These are phyloP conservation scores for Cylindricascospora bacillispora DNA, from an alignment of 1,139 yeast genomes.

Conservation along the genomic window DNA sequence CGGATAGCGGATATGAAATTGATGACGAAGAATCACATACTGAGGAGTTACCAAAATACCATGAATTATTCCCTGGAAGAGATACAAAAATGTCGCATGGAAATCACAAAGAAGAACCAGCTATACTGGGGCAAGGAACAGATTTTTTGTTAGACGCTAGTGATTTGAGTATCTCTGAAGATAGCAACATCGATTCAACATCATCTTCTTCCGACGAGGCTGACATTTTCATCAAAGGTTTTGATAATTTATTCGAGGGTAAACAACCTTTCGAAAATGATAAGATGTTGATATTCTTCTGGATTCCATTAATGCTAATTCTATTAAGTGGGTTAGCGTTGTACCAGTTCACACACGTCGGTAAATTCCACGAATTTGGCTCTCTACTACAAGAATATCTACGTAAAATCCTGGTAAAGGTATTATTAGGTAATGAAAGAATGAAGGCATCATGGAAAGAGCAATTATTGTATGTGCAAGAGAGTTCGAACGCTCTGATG, in stretches of 20 bases:
- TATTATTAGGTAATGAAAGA: constrained; percentile 60
- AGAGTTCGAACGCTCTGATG: not conserved
- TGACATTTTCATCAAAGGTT: constrained; percentile 39
- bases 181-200: constrained; percentile 7
- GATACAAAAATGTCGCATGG: constrained; percentile 1
- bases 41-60: constrained; percentile 59
- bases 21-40: not conserved
- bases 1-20: not conserved
- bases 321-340: constrained; percentile 41
- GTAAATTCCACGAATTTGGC: constrained; percentile 17
- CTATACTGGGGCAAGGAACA: not conserved
- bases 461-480: constrained; percentile 17
- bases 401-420: constrained; percentile 43
- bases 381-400: constrained; percentile 33
- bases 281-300: constrained; percentile 74
- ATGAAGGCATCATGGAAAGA: constrained; percentile 42
- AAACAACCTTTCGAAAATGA: constrained; percentile 65
- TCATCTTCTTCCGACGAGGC: constrained; percentile 27
- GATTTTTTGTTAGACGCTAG: constrained; percentile 1
- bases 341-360: constrained; percentile 36
- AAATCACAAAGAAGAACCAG: not conserved
- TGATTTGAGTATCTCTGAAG: constrained; percentile 7
- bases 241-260: constrained; percentile 43
- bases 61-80: constrained; percentile 68
- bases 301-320: constrained; percentile 59